phyloP scores from a whole-genome alignment of 192 early-diverging fungal genomes.

The Diversispora eburnea region DNA sequence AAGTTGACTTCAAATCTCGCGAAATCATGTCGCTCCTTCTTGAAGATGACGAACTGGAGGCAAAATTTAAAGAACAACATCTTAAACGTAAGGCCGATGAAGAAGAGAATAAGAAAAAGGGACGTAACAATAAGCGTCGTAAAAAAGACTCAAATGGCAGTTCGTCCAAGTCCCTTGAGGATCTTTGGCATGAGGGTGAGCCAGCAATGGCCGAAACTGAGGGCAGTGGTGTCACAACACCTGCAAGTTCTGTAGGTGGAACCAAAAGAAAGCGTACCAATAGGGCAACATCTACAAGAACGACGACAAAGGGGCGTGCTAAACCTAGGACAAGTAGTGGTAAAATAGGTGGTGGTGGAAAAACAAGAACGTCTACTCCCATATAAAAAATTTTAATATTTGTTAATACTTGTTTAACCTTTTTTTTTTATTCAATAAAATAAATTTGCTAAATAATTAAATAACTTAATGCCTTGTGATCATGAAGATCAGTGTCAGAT shows the following conservation, averaged over 20 bases:
- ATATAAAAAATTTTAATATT: no score
- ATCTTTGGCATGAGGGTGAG: constrained; percentile 17
- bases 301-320: background rate
- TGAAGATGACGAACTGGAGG: constrained; percentile 67
- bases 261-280: background rate
- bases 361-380: no score
- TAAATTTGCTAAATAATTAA: no score
- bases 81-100: constrained; percentile 54
- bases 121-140: constrained; percentile 6
- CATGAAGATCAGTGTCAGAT: no score
- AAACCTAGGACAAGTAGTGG: background rate
- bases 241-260: constrained; percentile 5
- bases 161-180: constrained; percentile 8
- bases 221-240: constrained; percentile 17
- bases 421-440: no score
- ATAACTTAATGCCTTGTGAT: no score
- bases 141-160: constrained; percentile 29
- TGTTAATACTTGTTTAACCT: no score
- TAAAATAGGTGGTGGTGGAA: no score
- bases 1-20: constrained; percentile 82
- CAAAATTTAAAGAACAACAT: constrained; percentile 52
- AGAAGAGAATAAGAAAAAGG: constrained; percentile 40
- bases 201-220: constrained; percentile 6
- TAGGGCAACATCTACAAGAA: background rate
- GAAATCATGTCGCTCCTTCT: constrained; percentile 84